phyloP scores from a whole-genome alignment of 2,329 filamentous ascomycete genomes.

The Gaeumannomyces tritici region DNA sequence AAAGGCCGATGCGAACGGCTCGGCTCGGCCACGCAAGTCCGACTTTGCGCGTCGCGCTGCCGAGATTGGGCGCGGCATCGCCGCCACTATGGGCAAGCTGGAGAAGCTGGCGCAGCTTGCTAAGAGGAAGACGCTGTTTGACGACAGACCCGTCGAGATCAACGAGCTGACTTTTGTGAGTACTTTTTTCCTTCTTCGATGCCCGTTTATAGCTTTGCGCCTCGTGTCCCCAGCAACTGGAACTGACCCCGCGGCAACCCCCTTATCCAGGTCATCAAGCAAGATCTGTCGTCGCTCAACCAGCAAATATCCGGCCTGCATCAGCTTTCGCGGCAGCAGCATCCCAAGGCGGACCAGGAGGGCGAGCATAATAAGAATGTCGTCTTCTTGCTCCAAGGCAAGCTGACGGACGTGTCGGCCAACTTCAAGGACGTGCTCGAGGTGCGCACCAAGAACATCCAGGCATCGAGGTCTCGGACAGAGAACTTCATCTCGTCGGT shows the following conservation, averaged over 20 bases:
- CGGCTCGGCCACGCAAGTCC: constrained; percentile 53
- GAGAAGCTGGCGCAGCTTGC: constrained; percentile 89
- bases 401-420: constrained; percentile 81
- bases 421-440: constrained; percentile 98
- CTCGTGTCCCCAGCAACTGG: neutral
- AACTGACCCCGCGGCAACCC: neutral
- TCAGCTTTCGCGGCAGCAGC: constrained; percentile 64
- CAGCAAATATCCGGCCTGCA: constrained; percentile 82
- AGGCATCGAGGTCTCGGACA: constrained; percentile 81
- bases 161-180: constrained; percentile 84
- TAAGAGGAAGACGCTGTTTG: constrained; percentile 93
- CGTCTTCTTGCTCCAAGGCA: constrained; percentile 81
- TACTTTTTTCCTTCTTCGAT: neutral
- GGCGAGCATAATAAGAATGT: constrained; percentile 98
- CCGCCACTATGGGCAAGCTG: constrained; percentile 86
- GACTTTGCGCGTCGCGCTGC: constrained; percentile 91
- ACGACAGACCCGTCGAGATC: constrained; percentile 93
- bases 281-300: constrained; percentile 78
- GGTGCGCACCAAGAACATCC: constrained; percentile 94
- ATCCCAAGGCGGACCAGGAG: constrained; percentile 67
- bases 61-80: constrained; percentile 86
- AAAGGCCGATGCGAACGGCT: constrained; percentile 51
- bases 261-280: constrained; percentile 67
- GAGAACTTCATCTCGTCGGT: constrained; percentile 95
- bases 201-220: neutral